Conservation (phyloP, 208 protist species). For the Crithidia sp. region DNA sequence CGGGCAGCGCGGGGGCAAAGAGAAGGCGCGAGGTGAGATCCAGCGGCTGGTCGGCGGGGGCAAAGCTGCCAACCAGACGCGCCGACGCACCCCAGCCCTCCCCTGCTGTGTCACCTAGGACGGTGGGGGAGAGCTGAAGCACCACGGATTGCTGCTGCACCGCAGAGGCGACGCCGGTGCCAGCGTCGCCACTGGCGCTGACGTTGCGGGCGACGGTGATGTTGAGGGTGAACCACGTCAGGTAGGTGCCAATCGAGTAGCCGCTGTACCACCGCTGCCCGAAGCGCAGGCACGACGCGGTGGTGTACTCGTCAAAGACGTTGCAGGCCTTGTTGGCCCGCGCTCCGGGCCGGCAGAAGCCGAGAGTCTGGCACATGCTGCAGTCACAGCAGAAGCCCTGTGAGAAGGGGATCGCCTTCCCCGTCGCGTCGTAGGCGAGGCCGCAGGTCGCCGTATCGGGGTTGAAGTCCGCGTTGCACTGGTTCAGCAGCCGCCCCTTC, state of each 20-base stretch:
- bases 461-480: constrained; percentile 67
- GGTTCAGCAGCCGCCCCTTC: constrained; percentile 42
- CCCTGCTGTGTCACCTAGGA: constrained; percentile 33
- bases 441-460: constrained; percentile 72
- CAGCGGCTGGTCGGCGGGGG: constrained; percentile 51
- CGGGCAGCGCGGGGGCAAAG: constrained; percentile 61
- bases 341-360: constrained; percentile 58
- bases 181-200: constrained; percentile 7
- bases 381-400: constrained; percentile 90
- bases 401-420: constrained; percentile 70
- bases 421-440: constrained; percentile 40
- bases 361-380: constrained; percentile 62
- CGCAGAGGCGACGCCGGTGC: not conserved
- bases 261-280: constrained; percentile 79
- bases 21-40: constrained; percentile 74
- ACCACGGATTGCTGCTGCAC: constrained; percentile 18
- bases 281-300: constrained; percentile 87
- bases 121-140: constrained; percentile 60
- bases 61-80: constrained; percentile 79
- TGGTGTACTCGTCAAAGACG: constrained; percentile 53
- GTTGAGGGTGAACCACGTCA: constrained; percentile 67
- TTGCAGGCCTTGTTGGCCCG: constrained; percentile 67
- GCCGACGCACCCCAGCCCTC: constrained; percentile 50
- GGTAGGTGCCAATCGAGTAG: constrained; percentile 69
- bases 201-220: constrained; percentile 46